A percentile compares a stretch with the other conserved stretches of the same genome.
Conservation (phyloP, 169 alveolate species). For the Cryptosporidium felis region DNA sequence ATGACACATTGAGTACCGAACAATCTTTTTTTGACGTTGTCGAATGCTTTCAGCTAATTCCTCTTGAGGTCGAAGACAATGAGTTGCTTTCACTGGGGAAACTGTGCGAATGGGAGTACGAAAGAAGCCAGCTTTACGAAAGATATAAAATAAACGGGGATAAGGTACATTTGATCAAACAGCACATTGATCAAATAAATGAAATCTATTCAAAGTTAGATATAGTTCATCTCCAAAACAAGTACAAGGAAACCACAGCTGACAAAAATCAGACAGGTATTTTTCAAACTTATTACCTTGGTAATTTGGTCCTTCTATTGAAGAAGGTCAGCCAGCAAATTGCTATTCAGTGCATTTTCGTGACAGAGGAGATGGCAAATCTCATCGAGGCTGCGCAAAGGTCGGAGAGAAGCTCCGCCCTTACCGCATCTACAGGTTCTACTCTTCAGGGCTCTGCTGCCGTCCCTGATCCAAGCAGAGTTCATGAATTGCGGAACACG, state of each 20-base stretch:
- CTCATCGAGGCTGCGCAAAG: neutral
- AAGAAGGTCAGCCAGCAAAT: conserved; percentile 1
- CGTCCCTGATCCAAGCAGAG: too few relatives aligned
- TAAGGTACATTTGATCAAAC: neutral
- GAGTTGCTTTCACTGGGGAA: conserved; percentile 13
- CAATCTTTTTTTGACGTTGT: conserved; percentile 13
- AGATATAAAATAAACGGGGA: neutral
- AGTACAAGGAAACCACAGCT: neutral
- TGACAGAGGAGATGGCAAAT: neutral
- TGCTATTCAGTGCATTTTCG: neutral
- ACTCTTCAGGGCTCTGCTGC: too few relatives aligned
- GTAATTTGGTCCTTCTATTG: neutral
- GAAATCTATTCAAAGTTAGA: conserved; percentile 22
- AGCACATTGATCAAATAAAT: conserved; percentile 11
- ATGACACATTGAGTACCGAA: too few relatives aligned
- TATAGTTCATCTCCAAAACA: neutral
- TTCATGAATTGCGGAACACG: too few relatives aligned
- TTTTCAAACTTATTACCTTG: conserved; percentile 1
- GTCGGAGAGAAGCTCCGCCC: neutral
- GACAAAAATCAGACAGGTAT: neutral
- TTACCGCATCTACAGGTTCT: too few relatives aligned
- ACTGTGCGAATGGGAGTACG: conserved; percentile 11
- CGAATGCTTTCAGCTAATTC: conserved; percentile 25
- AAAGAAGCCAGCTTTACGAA: neutral
- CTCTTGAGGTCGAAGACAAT: conserved; percentile 12